Conservation (phyloP, 495 filamentous ascomycete species). For the Annulohypoxylon nitens region DNA sequence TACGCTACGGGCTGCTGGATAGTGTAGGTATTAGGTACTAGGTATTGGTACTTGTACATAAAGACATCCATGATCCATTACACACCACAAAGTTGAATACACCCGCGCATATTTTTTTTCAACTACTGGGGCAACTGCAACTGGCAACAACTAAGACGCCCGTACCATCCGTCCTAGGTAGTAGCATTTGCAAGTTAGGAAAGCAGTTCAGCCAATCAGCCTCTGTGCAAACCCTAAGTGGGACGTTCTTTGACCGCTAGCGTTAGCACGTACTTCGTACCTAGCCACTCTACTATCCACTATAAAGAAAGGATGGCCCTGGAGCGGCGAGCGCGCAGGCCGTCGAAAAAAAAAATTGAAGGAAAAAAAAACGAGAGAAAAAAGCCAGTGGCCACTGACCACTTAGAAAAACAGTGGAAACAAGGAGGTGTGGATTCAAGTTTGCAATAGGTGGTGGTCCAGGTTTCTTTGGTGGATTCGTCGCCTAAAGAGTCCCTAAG, state of each 20-base stretch:
- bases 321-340: slow-evolving; percentile 43
- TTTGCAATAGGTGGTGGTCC: slow-evolving; percentile 33
- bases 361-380: slow-evolving; percentile 11
- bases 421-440: slow-evolving; percentile 30
- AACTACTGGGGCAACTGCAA: neutral
- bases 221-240: slow-evolving; percentile 31
- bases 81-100: slow-evolving; percentile 1
- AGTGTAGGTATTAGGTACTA: too few species aligned
- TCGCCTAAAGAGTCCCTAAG: neutral
- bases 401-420: slow-evolving; percentile 25
- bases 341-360: slow-evolving; percentile 13
- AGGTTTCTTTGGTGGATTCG: slow-evolving; percentile 26
- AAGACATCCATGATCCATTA: too few species aligned
- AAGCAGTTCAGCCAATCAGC: slow-evolving; percentile 32
- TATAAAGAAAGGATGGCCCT: slow-evolving; percentile 13
- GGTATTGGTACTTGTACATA: too few species aligned
- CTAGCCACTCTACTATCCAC: neutral
- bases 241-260: slow-evolving; percentile 42
- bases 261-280: slow-evolving; percentile 25
- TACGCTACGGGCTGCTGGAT: neutral
- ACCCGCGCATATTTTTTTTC: neutral
- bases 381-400: slow-evolving; percentile 29
- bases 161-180: neutral
- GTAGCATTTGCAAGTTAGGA: slow-evolving; percentile 17
- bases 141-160: slow-evolving; percentile 27